These are phyloP conservation scores for Zanthoxylum bungeanum DNA, from an alignment of 345 rosid genomes.

Conservation along the genomic window DNA sequence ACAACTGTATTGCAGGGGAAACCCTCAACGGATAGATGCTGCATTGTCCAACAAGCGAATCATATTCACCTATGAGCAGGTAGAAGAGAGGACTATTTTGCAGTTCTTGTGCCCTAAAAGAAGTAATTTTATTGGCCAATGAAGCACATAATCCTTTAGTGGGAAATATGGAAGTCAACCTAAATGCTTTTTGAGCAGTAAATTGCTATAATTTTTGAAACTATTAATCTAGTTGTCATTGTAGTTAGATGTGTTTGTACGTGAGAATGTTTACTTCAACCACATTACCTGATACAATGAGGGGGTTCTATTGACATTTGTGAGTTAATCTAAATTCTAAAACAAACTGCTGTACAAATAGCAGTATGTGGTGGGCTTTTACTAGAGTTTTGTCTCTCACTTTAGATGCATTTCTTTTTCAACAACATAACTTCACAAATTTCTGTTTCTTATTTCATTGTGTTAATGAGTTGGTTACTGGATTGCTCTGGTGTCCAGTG, in stretches of 20 bases:
- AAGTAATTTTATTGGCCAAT: background rate
- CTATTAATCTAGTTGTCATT: background rate
- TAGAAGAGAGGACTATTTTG: constrained; percentile 19
- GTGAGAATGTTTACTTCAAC: background rate
- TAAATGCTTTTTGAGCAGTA: background rate
- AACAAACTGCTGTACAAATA: background rate
- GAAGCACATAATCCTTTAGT: background rate
- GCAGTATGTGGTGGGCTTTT: background rate
- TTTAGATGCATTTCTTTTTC: background rate
- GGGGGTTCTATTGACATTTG: background rate
- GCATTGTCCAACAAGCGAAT: constrained; percentile 73
- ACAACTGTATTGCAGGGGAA: constrained; percentile 56
- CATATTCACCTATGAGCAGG: constrained; percentile 91
- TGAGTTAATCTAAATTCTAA: background rate
- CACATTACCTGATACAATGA: background rate
- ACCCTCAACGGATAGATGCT: constrained; percentile 92
- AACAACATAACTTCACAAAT: background rate
- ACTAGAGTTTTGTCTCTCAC: background rate
- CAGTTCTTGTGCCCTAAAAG: background rate
- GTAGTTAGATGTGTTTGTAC: background rate
- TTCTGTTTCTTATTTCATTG: constrained; percentile 2
- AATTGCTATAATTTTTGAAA: background rate
- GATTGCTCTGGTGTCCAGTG: constrained; percentile 49
- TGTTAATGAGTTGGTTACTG: constrained; percentile 13
- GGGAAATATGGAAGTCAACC: background rate